phyloP scores from a whole-genome alignment of 1,284 basidiomycete species.

The Ceratobasidium papillatum region DNA sequence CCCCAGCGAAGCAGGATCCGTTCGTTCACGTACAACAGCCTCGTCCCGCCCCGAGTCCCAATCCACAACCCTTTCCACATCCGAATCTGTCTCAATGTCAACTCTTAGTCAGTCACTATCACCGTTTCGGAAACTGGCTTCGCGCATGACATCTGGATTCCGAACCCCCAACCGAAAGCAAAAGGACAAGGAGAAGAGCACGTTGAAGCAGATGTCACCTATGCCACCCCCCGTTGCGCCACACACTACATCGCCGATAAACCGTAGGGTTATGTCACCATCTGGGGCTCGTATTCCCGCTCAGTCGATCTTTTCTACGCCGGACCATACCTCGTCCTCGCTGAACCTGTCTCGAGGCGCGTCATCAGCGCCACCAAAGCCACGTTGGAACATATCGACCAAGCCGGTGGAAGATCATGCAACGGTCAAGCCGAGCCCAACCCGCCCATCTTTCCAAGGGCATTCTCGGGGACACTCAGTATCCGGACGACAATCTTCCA shows the following conservation, averaged over 20 bases:
- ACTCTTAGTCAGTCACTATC: conserved; percentile 77
- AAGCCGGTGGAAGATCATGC: conserved; percentile 59
- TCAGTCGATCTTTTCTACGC: conserved; percentile 32
- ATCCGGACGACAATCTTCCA: conserved; percentile 35
- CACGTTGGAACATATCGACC: conserved; percentile 81
- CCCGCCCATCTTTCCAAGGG: conserved; percentile 48
- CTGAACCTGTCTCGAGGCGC: conserved; percentile 17
- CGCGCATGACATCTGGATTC: conserved; percentile 59
- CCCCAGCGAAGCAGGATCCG: conserved; percentile 73
- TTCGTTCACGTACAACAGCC: conserved; percentile 44
- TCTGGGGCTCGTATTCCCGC: conserved; percentile 17
- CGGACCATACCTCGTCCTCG: background rate
- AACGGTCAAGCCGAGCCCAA: conserved; percentile 61
- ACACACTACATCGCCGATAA: conserved; percentile 32
- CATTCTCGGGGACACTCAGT: background rate
- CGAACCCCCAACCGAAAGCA: conserved; percentile 24
- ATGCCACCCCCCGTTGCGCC: conserved; percentile 22
- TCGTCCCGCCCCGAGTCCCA: conserved; percentile 29
- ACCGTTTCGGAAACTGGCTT: conserved; percentile 76
- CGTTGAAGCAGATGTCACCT: background rate
- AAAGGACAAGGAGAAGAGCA: conserved; percentile 15
- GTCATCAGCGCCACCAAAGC: conserved; percentile 51
- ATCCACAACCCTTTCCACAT: conserved; percentile 47
- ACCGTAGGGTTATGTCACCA: conserved; percentile 23
- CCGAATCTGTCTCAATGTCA: conserved; percentile 56